phyloP scores from a whole-genome alignment of 805 yeast genomes.

The Candida multigemmis region DNA sequence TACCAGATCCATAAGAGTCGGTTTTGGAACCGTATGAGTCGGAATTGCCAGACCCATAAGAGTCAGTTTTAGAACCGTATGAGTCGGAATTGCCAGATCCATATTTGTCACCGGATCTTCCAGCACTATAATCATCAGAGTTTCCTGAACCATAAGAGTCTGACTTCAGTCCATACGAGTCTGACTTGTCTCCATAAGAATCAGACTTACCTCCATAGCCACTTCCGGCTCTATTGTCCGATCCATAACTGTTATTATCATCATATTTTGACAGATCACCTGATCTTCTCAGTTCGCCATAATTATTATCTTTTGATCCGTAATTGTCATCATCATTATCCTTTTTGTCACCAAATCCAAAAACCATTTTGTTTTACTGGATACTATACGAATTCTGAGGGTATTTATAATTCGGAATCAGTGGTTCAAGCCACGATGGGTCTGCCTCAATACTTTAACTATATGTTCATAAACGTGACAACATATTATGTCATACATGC shows the following conservation, averaged over 20 bases:
- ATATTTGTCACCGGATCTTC: constrained; percentile 1
- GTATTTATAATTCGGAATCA: too few species aligned
- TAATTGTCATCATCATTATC: constrained; percentile 9
- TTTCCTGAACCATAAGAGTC: constrained; percentile 6
- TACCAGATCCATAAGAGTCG: constrained; percentile 1
- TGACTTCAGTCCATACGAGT: background rate
- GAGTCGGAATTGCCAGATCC: constrained; percentile 4
- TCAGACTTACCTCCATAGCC: constrained; percentile 1
- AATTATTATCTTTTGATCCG: background rate
- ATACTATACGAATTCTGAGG: too few species aligned
- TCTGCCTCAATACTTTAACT: too few species aligned
- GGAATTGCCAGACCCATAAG: too few species aligned
- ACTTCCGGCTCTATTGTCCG: constrained; percentile 3
- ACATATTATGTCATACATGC: too few species aligned
- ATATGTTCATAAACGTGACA: too few species aligned
- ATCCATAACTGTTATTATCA: too few species aligned
- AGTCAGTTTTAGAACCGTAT: constrained; percentile 1
- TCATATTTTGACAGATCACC: too few species aligned
- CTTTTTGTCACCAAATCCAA: constrained; percentile 22
- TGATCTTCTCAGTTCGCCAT: too few species aligned
- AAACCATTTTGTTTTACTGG: constrained; percentile 24
- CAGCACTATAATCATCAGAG: constrained; percentile 1
- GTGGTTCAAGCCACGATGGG: too few species aligned
- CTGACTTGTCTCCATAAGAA: constrained; percentile 1
- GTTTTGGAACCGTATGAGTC: constrained; percentile 1